Evolutionary conservation across 2,329 filamentous ascomycete genomes (phyloP).

Genomic region (Elsinoe arachidis): DNA sequence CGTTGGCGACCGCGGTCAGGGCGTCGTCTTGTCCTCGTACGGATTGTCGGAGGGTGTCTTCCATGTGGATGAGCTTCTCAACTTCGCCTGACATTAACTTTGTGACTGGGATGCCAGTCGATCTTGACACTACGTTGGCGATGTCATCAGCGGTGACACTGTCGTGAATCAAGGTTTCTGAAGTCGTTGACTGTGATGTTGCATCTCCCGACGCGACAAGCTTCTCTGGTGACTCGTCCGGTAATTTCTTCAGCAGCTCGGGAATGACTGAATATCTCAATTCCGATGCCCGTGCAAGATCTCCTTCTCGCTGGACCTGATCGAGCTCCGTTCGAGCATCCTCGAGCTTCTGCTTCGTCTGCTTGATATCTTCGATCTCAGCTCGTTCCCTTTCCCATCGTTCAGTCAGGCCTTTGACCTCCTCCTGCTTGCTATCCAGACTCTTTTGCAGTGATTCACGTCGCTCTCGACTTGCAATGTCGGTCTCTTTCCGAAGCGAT

Average conservation of each 20-base stretch:
- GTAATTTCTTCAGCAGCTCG: conserved; percentile 66
- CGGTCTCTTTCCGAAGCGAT: conserved; percentile 86
- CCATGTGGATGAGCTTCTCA: conserved; percentile 93
- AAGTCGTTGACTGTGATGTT: conserved; percentile 9
- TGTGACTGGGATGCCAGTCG: conserved; percentile 84
- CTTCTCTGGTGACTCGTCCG: conserved; percentile 57
- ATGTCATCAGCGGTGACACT: conserved; percentile 95
- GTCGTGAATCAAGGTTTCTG: conserved; percentile 70
- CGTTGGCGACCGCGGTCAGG: conserved; percentile 80
- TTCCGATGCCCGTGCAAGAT: conserved; percentile 86
- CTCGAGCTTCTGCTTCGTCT: conserved; percentile 80
- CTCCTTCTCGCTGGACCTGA: conserved; percentile 73
- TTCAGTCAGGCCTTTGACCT: conserved; percentile 64
- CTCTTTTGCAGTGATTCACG: conserved; percentile 75
- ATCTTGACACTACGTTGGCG: conserved; percentile 77
- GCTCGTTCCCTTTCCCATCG: conserved; percentile 85
- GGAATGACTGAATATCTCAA: conserved; percentile 84
- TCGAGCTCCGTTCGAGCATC: conserved; percentile 77
- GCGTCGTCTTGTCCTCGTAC: conserved; percentile 93
- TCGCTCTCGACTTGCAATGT: conserved; percentile 78
- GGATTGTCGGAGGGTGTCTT: conserved; percentile 72
- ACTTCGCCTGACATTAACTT: conserved; percentile 91
- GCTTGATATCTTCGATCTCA: conserved; percentile 81
- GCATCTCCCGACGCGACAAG: conserved; percentile 15
- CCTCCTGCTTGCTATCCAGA: conserved; percentile 66